Evolutionary conservation across 192 early-diverging fungal species (phyloP).

Genomic region (Mortierella alpina): DNA sequence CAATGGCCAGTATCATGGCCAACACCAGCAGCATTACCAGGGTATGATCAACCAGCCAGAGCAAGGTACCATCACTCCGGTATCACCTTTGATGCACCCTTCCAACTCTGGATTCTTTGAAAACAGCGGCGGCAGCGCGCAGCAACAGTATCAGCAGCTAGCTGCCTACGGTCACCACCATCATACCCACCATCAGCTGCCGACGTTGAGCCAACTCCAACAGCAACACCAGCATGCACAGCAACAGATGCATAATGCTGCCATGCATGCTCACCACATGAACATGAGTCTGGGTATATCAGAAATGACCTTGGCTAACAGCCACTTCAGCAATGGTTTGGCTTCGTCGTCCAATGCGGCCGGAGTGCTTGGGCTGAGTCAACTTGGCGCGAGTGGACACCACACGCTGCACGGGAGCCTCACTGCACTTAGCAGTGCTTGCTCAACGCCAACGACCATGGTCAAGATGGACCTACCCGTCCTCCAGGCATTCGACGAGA

Average conservation of each 20-base stretch:
- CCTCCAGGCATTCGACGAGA: conserved; percentile 15
- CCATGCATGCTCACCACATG: conserved; percentile 35
- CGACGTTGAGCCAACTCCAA: conserved; percentile 4
- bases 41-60: conserved; percentile 26
- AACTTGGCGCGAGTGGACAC: conserved; percentile 1
- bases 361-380: conserved; percentile 5
- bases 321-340: neutral
- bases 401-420: neutral
- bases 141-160: conserved; percentile 5
- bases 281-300: conserved; percentile 32
- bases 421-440: conserved; percentile 23
- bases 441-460: conserved; percentile 33
- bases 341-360: neutral
- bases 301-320: conserved; percentile 30
- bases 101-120: conserved; percentile 34
- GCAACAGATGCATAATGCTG: conserved; percentile 21
- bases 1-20: neutral
- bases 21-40: conserved; percentile 24
- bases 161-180: neutral
- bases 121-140: neutral
- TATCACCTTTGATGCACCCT: conserved; percentile 36
- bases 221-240: conserved; percentile 11
- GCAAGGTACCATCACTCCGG: conserved; percentile 40
- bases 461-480: conserved; percentile 36
- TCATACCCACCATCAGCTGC: neutral